Conservation (phyloP, 768 basidiomycete species). For the Rhodotorula diobovata region DNA sequence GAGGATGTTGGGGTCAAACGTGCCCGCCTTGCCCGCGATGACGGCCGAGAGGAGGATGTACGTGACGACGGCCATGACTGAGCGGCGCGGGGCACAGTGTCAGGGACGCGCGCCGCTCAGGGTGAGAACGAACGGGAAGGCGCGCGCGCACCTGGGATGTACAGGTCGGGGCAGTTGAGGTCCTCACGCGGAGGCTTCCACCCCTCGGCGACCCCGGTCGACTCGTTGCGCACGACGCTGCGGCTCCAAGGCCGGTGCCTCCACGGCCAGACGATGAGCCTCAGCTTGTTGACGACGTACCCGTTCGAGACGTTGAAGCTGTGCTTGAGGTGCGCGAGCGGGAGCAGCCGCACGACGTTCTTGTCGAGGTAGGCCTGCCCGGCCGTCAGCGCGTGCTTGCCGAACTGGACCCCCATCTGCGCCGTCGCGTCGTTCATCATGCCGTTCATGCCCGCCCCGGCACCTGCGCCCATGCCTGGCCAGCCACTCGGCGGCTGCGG, state of each 20-base stretch:
- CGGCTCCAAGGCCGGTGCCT: constrained; percentile 81
- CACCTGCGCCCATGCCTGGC: not conserved
- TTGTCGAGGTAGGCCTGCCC: constrained; percentile 94
- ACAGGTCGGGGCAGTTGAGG: constrained; percentile 90
- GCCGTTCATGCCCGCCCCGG: constrained; percentile 33
- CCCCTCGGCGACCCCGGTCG: constrained; percentile 59
- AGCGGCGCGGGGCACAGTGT: not conserved
- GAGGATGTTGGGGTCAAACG: constrained; percentile 83
- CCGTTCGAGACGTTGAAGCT: constrained; percentile 94
- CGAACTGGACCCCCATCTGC: constrained; percentile 92
- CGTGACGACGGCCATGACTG: constrained; percentile 92
- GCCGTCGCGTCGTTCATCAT: constrained; percentile 86
- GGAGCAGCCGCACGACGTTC: constrained; percentile 68
- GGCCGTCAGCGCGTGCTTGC: constrained; percentile 80
- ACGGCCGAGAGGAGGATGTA: constrained; percentile 87
- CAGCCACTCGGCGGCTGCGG: not conserved
- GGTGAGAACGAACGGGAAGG: too few species aligned
- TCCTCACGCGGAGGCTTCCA: constrained; percentile 89
- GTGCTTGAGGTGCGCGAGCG: constrained; percentile 71
- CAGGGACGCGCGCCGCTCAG: not conserved
- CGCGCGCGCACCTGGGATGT: constrained; percentile 73
- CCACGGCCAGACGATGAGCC: constrained; percentile 92
- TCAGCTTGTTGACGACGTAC: constrained; percentile 85
- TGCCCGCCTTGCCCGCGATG: constrained; percentile 71
- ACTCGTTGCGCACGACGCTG: constrained; percentile 60